Evolutionary conservation across 352 stramenopile species (phyloP).

Genomic region (Pilasporangium apinafurcum): DNA sequence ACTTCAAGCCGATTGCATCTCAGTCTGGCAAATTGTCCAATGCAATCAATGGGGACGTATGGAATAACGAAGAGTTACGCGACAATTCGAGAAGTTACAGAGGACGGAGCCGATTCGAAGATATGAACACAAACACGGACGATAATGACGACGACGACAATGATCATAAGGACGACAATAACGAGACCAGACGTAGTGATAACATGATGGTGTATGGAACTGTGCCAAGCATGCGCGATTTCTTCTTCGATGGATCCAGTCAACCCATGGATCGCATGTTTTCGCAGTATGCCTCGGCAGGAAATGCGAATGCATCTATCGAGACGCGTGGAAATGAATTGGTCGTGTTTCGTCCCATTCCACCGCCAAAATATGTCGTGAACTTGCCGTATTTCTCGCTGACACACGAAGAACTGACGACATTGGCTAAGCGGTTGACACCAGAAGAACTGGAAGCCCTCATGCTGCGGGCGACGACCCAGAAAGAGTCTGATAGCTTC

Average conservation of each 20-base stretch:
- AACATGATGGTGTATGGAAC: conserved; percentile 35
- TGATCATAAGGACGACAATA: conserved; percentile 5
- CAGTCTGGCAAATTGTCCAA: too few relatives aligned
- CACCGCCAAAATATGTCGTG: conserved; percentile 6
- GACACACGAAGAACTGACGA: conserved; percentile 36
- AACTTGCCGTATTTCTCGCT: conserved; percentile 38
- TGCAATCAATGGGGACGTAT: conserved; percentile 4
- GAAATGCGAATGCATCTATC: conserved; percentile 6
- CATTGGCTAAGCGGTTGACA: conserved; percentile 27
- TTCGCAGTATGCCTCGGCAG: conserved; percentile 52
- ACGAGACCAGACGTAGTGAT: background rate
- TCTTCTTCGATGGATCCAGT: conserved; percentile 42
- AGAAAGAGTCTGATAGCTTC: conserved; percentile 6
- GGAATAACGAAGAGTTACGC: conserved; percentile 3
- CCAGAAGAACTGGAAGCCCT: conserved; percentile 20
- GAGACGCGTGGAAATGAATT: conserved; percentile 22
- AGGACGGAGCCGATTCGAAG: conserved; percentile 15
- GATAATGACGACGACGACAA: conserved; percentile 7
- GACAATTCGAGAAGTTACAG: conserved; percentile 11
- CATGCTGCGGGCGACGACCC: conserved; percentile 3
- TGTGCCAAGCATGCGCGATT: conserved; percentile 24
- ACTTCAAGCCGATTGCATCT: too few relatives aligned
- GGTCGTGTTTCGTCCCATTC: conserved; percentile 22
- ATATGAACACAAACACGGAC: conserved; percentile 1
- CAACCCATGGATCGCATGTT: conserved; percentile 58